Evolutionary conservation across 2,329 filamentous ascomycete species (phyloP).

Genomic region (Didymella pomorum): DNA sequence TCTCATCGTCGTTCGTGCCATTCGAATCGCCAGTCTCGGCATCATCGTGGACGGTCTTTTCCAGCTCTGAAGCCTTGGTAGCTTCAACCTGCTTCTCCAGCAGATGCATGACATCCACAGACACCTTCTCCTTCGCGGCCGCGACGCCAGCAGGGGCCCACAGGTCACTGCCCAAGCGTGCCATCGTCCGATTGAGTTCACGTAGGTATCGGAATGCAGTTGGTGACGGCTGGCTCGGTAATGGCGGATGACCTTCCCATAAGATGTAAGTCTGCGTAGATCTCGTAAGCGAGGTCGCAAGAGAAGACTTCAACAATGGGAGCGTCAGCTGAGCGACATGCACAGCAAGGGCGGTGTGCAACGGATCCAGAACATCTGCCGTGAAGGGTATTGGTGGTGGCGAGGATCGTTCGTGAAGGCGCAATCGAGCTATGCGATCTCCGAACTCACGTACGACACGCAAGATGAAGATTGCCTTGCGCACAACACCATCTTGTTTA

Average conservation of each 20-base stretch:
- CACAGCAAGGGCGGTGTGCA: slow-evolving; percentile 69
- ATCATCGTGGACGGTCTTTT: neutral
- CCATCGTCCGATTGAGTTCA: slow-evolving; percentile 72
- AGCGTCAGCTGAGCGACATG: slow-evolving; percentile 62
- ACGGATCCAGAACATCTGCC: slow-evolving; percentile 65
- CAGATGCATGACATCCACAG: slow-evolving; percentile 57
- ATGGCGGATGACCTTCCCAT: slow-evolving; percentile 79
- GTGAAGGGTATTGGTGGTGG: slow-evolving; percentile 40
- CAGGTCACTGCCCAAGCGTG: slow-evolving; percentile 74
- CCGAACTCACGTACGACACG: slow-evolving; percentile 79
- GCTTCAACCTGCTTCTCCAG: slow-evolving; percentile 47
- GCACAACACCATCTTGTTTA: slow-evolving; percentile 54
- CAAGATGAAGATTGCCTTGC: slow-evolving; percentile 68
- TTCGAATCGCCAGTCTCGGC: slow-evolving; percentile 10
- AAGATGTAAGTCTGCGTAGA: slow-evolving; percentile 70
- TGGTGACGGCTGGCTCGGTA: slow-evolving; percentile 82
- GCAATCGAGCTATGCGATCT: slow-evolving; percentile 55
- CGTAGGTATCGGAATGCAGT: slow-evolving; percentile 75
- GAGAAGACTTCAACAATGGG: slow-evolving; percentile 51
- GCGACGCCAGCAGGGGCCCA: slow-evolving; percentile 77
- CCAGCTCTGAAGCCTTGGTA: slow-evolving; percentile 11
- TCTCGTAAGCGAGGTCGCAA: slow-evolving; percentile 55
- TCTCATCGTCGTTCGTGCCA: neutral
- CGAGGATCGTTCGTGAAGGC: slow-evolving; percentile 43
- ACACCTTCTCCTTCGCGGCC: slow-evolving; percentile 67